phyloP scores from a whole-genome alignment of 2,329 filamentous ascomycete species.

The Trichophyton rubrum region DNA sequence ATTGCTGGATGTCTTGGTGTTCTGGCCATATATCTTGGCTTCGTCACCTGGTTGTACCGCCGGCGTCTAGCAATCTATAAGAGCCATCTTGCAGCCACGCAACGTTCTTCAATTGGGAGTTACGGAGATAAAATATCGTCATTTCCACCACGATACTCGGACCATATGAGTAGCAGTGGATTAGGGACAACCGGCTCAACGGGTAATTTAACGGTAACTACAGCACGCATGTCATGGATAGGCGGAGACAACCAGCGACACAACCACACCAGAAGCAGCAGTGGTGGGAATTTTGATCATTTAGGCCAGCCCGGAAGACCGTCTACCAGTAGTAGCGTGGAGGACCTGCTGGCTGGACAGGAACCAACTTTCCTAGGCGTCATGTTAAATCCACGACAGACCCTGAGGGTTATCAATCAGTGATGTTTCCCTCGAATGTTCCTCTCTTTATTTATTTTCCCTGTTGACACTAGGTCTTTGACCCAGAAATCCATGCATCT shows the following conservation, averaged over 20 bases:
- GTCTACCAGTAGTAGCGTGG: constrained; percentile 38
- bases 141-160: constrained; percentile 14
- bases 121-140: constrained; percentile 13
- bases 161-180: constrained; percentile 14
- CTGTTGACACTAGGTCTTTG: constrained; percentile 13
- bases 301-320: constrained; percentile 8
- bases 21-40: constrained; percentile 59
- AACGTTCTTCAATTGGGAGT: constrained; percentile 41
- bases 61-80: constrained; percentile 59
- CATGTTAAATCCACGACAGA: constrained; percentile 54
- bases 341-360: constrained; percentile 48
- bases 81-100: constrained; percentile 53
- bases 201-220: constrained; percentile 13
- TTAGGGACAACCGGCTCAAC: neutral
- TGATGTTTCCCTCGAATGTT: constrained; percentile 26
- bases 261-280: neutral
- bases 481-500: neutral
- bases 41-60: constrained; percentile 65
- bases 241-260: neutral
- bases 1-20: constrained; percentile 55
- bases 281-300: neutral
- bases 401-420: constrained; percentile 55
- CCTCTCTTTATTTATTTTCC: neutral
- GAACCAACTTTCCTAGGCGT: constrained; percentile 63
- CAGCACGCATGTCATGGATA: neutral